Conservation (phyloP, 768 basidiomycete species). For the Termitomyces sp. region DNA sequence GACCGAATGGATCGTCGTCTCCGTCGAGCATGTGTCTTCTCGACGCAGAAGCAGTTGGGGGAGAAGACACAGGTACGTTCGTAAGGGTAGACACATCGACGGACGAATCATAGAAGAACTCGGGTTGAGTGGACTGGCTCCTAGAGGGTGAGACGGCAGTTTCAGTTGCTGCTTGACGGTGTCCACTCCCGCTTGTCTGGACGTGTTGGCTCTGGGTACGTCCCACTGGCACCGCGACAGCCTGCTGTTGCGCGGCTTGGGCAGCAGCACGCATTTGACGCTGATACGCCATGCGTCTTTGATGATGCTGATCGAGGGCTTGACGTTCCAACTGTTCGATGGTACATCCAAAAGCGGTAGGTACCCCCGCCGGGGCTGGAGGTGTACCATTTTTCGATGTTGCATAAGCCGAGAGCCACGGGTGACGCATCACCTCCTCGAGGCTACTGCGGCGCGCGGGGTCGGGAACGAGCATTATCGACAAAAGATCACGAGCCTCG, state of each 20-base stretch:
- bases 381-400: constrained; percentile 26
- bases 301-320: constrained; percentile 83
- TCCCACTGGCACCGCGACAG: constrained; percentile 25
- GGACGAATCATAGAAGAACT: constrained; percentile 75
- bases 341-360: constrained; percentile 56
- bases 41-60: constrained; percentile 25
- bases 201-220: constrained; percentile 58
- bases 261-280: constrained; percentile 68
- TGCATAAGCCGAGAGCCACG: constrained; percentile 75
- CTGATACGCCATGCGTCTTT: constrained; percentile 81
- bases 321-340: constrained; percentile 78
- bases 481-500: constrained; percentile 80
- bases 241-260: constrained; percentile 26
- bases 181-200: constrained; percentile 30
- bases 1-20: constrained; percentile 76
- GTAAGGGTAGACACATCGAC: constrained; percentile 45
- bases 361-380: constrained; percentile 25
- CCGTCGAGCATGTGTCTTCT: constrained; percentile 33
- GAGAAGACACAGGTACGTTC: constrained; percentile 27
- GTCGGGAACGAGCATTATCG: constrained; percentile 93
- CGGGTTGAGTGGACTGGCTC: constrained; percentile 64
- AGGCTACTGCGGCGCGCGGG: constrained; percentile 79
- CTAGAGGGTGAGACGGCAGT: constrained; percentile 25
- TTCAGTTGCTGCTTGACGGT: constrained; percentile 30
- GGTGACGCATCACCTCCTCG: constrained; percentile 78